phyloP scores from a whole-genome alignment of 192 early-diverging fungal species.

The Coemansia sp. region DNA sequence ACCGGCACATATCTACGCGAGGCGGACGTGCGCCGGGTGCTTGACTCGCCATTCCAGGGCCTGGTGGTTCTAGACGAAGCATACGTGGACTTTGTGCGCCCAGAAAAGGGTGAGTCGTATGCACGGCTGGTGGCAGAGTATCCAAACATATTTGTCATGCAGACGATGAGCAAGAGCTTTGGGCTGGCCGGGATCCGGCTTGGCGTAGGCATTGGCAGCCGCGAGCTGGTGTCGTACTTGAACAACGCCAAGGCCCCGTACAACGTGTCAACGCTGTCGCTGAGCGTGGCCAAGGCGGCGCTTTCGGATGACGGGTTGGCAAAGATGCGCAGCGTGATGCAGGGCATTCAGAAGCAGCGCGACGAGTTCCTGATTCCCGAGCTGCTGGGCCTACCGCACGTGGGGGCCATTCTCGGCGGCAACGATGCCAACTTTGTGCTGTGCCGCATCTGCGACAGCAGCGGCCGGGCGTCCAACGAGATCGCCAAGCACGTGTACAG shows the following conservation, averaged over 20 bases:
- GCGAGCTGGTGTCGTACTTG: conserved; percentile 80
- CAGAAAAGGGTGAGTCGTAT: conserved; percentile 63
- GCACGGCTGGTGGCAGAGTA: conserved; percentile 78
- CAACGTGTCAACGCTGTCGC: conserved; percentile 89
- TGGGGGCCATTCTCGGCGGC: conserved; percentile 77
- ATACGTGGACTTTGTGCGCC: conserved; percentile 91
- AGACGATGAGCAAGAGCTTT: conserved; percentile 98
- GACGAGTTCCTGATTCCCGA: conserved; percentile 58
- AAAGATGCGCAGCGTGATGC: conserved; percentile 65
- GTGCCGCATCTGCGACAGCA: conserved; percentile 69
- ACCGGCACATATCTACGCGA: conserved; percentile 81
- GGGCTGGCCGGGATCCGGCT: conserved; percentile 95
- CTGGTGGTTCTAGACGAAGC: conserved; percentile 99
- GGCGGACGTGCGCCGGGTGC: conserved; percentile 54
- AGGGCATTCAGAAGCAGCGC: conserved; percentile 64
- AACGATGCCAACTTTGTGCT: conserved; percentile 97
- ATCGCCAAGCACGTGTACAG: conserved; percentile 75
- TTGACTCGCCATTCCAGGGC: conserved; percentile 62
- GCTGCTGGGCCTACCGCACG: conserved; percentile 61
- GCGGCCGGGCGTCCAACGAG: conserved; percentile 65
- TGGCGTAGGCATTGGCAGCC: conserved; percentile 79
- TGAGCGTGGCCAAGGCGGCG: conserved; percentile 74
- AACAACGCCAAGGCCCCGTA: conserved; percentile 99
- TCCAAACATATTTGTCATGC: conserved; percentile 93
- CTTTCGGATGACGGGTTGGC: conserved; percentile 66